Evolutionary conservation across 2,329 filamentous ascomycete genomes (phyloP).

Genomic region (Fusarium nelsonii): DNA sequence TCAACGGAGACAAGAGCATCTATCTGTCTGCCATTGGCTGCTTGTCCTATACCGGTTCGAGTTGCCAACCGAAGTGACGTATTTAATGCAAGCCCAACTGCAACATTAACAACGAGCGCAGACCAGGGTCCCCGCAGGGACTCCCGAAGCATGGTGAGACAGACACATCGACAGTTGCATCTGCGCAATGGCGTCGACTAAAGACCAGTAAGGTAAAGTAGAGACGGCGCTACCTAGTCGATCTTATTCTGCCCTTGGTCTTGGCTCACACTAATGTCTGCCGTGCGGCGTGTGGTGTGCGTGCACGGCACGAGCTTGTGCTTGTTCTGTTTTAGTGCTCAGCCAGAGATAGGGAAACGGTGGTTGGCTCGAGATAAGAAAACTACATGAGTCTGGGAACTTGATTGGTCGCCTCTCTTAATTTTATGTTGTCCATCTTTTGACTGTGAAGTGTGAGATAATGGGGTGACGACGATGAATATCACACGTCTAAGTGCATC

Average conservation of each 20-base stretch:
- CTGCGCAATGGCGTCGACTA: slow-evolving; percentile 45
- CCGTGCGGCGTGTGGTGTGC: slow-evolving; percentile 36
- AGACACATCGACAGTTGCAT: slow-evolving; percentile 24
- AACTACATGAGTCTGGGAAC: slow-evolving; percentile 28
- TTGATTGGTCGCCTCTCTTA: slow-evolving; percentile 55
- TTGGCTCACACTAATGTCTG: slow-evolving; percentile 33
- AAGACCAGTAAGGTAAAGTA: slow-evolving; percentile 9
- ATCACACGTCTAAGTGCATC: slow-evolving; percentile 35
- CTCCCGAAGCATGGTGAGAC: slow-evolving; percentile 48
- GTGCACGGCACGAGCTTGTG: slow-evolving; percentile 39
- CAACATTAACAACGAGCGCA: slow-evolving; percentile 26
- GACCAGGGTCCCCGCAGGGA: slow-evolving; percentile 41
- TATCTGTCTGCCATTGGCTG: slow-evolving; percentile 22
- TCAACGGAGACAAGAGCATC: slow-evolving; percentile 5
- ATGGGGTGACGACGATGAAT: slow-evolving; percentile 40
- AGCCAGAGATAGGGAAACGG: slow-evolving; percentile 27
- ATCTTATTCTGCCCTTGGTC: slow-evolving; percentile 35
- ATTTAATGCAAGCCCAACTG: slow-evolving; percentile 38
- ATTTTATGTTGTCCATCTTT: slow-evolving; percentile 60
- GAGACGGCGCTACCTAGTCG: slow-evolving; percentile 32
- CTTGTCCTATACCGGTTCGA: slow-evolving; percentile 32
- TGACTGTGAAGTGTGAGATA: slow-evolving; percentile 49
- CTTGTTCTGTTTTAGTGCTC: slow-evolving; percentile 47
- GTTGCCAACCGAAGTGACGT: slow-evolving; percentile 48
- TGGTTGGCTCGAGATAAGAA: slow-evolving; percentile 61